Evolutionary conservation across 2,329 filamentous ascomycete species (phyloP), one percentile per base, ranked within the genome.

Genomic region (Drechslerella stenobrocha): DNA sequence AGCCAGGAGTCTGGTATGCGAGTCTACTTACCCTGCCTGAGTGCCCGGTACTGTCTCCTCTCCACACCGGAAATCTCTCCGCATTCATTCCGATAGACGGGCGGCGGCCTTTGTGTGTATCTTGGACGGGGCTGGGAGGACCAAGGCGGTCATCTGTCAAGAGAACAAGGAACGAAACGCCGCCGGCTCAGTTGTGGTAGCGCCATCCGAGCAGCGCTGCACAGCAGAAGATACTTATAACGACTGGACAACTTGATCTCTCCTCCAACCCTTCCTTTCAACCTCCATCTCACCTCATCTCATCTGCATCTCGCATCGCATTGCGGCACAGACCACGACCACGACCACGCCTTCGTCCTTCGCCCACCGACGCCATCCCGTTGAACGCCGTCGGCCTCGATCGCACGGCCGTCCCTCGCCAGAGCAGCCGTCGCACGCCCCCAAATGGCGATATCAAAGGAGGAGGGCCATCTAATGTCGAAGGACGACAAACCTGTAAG

Each of bases 371-470:
- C 18, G 13, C 15, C 37, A 18, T 18, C 9, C 37, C 13, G 6
- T 18, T 20, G 37, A n/a, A 37, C 34, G 3, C 34, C 34, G 15
- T 15, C 34, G 13, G 13, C 34, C 3, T 3, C 3, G 3, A 15
- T 3, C 34, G 11, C 34, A 37, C 11, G 30, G n/a, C 5, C n/a
- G 28, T 50, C 34, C 24, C 48, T 22, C 37, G 35, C 24, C 44
- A 28, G 4, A 13, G 18, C 26, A 30, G 45, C 42, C 52, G 35
- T 47, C 52, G 24, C 20, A 20, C 18, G 50, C 28, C n/a, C n/a
- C 50, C 44, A 45, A 55, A 67, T 67, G 63, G 63, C 63, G n/a
- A 55, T 67, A 50, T 67, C 63, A 11, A 67, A 67, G 40, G 63
- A 67, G 50, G 55, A 67, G 45, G 32, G 23, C 32, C 34, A 28